Conservation (phyloP, 1,284 basidiomycete genomes). For the Tetrapyrgos nigripes region DNA sequence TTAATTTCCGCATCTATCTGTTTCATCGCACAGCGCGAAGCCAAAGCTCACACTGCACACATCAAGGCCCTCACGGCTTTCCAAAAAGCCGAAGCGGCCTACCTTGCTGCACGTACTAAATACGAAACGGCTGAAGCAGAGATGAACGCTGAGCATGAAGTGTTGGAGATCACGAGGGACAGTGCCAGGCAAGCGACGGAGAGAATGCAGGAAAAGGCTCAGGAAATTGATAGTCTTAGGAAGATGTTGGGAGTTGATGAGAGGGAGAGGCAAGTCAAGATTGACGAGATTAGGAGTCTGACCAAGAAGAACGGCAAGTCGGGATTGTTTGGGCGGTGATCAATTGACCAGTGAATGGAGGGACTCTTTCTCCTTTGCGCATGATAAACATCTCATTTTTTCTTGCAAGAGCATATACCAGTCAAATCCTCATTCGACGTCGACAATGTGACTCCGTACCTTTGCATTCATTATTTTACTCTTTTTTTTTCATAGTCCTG, state of each 20-base stretch:
- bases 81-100: slow-evolving; percentile 56
- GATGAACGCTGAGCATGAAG: slow-evolving; percentile 48
- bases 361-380: too few relatives aligned
- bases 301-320: slow-evolving; percentile 20
- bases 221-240: slow-evolving; percentile 58
- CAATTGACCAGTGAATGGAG: too few relatives aligned
- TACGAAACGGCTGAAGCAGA: slow-evolving; percentile 54
- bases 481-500: too few relatives aligned
- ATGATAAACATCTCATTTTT: too few relatives aligned
- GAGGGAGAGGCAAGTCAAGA: slow-evolving; percentile 52
- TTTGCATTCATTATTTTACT: too few relatives aligned
- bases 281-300: slow-evolving; percentile 34
- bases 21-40: slow-evolving; percentile 47
- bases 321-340: neutral
- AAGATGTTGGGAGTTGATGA: slow-evolving; percentile 58
- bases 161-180: slow-evolving; percentile 49
- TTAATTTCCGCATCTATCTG: neutral
- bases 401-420: too few relatives aligned
- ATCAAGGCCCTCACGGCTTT: slow-evolving; percentile 47
- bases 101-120: slow-evolving; percentile 50
- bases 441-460: too few relatives aligned
- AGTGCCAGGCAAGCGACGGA: slow-evolving; percentile 54
- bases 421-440: too few relatives aligned
- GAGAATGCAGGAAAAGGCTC: slow-evolving; percentile 56
- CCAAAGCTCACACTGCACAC: slow-evolving; percentile 48